A percentile compares a stretch with the other conserved stretches of the same genome.
These are phyloP conservation scores for Nitzschia sp. DNA, from an alignment of 108 stramenopile species.

Conservation along the genomic window DNA sequence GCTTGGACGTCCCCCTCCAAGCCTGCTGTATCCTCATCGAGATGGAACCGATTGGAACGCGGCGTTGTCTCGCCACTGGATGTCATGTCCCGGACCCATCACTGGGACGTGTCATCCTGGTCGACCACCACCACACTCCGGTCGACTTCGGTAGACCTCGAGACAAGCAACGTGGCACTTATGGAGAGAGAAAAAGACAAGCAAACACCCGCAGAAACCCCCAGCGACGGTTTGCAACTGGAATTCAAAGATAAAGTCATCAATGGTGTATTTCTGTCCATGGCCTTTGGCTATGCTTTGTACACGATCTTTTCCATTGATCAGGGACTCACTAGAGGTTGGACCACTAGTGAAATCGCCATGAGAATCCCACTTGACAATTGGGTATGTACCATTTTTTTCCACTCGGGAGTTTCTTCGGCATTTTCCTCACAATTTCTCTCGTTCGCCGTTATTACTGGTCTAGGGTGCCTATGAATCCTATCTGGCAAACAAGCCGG, in stretches of 20 bases:
- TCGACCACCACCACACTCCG: not conserved
- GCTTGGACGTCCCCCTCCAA: too few species aligned
- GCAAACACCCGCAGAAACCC: not conserved
- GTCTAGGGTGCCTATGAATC: constrained; percentile 84
- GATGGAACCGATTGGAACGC: too few species aligned
- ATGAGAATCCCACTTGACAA: constrained; percentile 90
- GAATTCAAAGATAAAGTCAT: constrained; percentile 50
- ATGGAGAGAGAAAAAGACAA: not conserved
- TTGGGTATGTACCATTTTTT: too few species aligned
- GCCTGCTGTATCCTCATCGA: too few species aligned
- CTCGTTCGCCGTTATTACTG: too few species aligned
- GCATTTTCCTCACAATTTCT: too few species aligned
- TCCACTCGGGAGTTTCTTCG: too few species aligned
- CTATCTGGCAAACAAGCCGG: constrained; percentile 77
- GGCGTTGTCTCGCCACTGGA: too few species aligned
- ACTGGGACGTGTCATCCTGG: not conserved
- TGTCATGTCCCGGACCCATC: too few species aligned
- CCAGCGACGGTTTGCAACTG: not conserved
- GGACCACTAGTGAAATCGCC: constrained; percentile 77
- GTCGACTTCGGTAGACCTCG: not conserved
- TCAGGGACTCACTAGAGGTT: constrained; percentile 84
- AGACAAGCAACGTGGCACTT: not conserved
- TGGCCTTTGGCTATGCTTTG: constrained; percentile 71
- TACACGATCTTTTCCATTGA: constrained; percentile 83
- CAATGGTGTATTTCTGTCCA: constrained; percentile 66